phyloP scores from a whole-genome alignment of 176 grass and related monocot genomes.

The Eleusine coracana region DNA sequence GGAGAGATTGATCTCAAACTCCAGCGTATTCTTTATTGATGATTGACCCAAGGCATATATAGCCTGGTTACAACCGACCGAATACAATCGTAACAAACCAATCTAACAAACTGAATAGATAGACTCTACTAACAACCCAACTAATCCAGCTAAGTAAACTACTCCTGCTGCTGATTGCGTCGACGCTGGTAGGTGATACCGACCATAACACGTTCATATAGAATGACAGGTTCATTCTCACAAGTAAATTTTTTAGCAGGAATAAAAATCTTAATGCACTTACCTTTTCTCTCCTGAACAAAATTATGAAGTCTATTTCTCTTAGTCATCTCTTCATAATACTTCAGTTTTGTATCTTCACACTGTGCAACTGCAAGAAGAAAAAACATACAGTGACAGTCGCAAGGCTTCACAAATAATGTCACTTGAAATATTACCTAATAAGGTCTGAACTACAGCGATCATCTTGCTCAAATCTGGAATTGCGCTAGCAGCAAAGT shows the following conservation, averaged over 20 bases:
- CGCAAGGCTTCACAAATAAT: constrained; percentile 11
- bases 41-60: too few species aligned
- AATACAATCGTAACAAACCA: too few species aligned
- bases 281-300: constrained; percentile 91
- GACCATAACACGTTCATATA: not conserved
- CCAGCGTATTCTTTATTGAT: too few species aligned
- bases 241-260: constrained; percentile 3
- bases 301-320: constrained; percentile 93
- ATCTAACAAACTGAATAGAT: too few species aligned
- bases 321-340: constrained; percentile 88
- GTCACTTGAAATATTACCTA: constrained; percentile 56
- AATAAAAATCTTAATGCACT: constrained; percentile 21
- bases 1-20: too few species aligned
- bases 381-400: constrained; percentile 27
- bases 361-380: constrained; percentile 76
- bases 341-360: constrained; percentile 90
- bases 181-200: too few species aligned
- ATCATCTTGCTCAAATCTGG: constrained; percentile 97
- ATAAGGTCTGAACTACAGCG: constrained; percentile 59
- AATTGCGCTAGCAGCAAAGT: constrained; percentile 70
- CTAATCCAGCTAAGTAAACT: too few species aligned
- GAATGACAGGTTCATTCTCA: constrained; percentile 3
- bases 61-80: too few species aligned
- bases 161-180: too few species aligned
- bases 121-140: too few species aligned